Conservation (phyloP, 2,329 filamentous ascomycete species). For the Beauveria pseudobassiana region DNA sequence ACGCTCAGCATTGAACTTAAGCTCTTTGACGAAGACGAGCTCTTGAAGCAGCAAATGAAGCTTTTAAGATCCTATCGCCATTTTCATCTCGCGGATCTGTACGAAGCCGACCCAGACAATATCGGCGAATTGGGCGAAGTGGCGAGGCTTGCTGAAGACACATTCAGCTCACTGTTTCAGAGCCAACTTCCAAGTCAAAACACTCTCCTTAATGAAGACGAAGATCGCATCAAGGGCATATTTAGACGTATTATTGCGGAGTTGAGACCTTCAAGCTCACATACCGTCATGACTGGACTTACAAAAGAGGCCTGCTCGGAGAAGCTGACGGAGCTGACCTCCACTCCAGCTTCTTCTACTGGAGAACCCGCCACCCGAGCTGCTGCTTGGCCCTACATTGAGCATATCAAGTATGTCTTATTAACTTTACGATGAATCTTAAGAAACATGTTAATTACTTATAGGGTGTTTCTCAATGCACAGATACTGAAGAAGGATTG, state of each 20-base stretch:
- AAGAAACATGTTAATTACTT: slow-evolving; percentile 2
- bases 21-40: slow-evolving; percentile 23
- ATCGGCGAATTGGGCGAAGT: not conserved
- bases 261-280: slow-evolving; percentile 10
- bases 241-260: not conserved
- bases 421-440: not conserved
- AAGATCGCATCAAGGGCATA: slow-evolving; percentile 11
- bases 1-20: slow-evolving; percentile 28
- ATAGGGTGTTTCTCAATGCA: slow-evolving; percentile 36
- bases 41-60: slow-evolving; percentile 25
- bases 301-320: slow-evolving; percentile 25
- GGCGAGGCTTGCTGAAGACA: slow-evolving; percentile 27
- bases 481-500: slow-evolving; percentile 39
- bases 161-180: slow-evolving; percentile 31
- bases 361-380: slow-evolving; percentile 17
- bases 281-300: slow-evolving; percentile 13
- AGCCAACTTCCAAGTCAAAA: slow-evolving; percentile 16
- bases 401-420: slow-evolving; percentile 31
- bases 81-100: slow-evolving; percentile 12
- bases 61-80: slow-evolving; percentile 31
- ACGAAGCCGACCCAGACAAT: not conserved
- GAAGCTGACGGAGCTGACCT: slow-evolving; percentile 23
- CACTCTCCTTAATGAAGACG: slow-evolving; percentile 14
- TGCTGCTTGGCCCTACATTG: slow-evolving; percentile 36
- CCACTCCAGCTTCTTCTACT: slow-evolving; percentile 22